Evolutionary conservation across 2,329 filamentous ascomycete genomes (phyloP), one percentile per base, ranked within the genome.

Genomic region (Penicillium sp.): DNA sequence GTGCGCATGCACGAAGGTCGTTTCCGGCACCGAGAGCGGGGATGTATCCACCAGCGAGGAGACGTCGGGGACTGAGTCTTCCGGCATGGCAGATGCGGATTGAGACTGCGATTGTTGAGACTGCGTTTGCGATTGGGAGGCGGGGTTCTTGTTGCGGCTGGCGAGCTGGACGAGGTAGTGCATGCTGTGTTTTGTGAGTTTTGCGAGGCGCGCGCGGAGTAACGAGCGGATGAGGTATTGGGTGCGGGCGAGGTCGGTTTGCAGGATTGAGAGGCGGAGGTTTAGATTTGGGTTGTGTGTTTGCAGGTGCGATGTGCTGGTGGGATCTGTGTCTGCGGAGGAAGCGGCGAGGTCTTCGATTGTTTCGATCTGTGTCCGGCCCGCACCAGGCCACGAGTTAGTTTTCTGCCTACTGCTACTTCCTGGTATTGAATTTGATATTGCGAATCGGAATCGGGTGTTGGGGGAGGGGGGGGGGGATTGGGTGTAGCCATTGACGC

Each of bases 181-280:
- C 72, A 91, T 90, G 57, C 75, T 75, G 66, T 76, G 70, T 59
- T 75, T 75, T 33, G 77, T 77, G 58, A 81, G 70, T 84, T 99
- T 98, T 55, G 90, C 87, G 58, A 98, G 87, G n/a, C 95, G 84
- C 10, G 90, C 88, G 54, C 96, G 85, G 56, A 99, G 77, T 65
- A 94, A 89, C 64, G 90, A 89, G 60, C 95, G 85, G 18, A 98
- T 85, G 22, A 99, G 83, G 71, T 92, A 99, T 78, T 96, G 96
- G 78, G 91, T 96, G 47, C 95, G 84, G 75, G 97, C 93, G 55
- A 99, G 85, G 78, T 99, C 95, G 6, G 96, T 98, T 80, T 99
- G 95, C 55, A 97, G 88, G 62, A 99, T 89, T 50, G 97, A 96
- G 70, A 98, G 87, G 61, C 87, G 87, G 75, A 99, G 96, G 74